Base-by-base conservation (phyloP, 2,329 filamentous ascomycete species). In the Aspergillus floridensis region DNA sequence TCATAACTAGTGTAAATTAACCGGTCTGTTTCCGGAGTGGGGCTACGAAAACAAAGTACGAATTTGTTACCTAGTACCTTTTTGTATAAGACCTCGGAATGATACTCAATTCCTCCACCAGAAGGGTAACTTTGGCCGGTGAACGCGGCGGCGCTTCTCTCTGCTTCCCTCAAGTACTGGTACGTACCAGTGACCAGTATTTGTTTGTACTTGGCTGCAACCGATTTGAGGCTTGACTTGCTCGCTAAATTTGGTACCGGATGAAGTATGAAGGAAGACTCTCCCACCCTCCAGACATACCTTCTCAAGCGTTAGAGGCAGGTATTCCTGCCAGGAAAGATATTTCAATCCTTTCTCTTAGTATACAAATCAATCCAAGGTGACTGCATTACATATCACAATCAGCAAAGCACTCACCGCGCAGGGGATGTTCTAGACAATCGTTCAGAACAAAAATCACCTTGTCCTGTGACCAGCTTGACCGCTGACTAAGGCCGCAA, bases 11-110 rank as follows among this genome's bases (percentile, higher is more conserved):
- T 16, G 66, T 68, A 66, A 59, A 41, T 57, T 64, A 72, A 73
- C 70, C 65, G 61, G 66, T 65, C 66, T 68, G 68, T 71, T 72
- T 70, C 65, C 67, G 66, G 63, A 64, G 64, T 61, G 52, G 63
- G 61, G 64, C 64, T 50, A 50, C 47, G 65, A 61, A 56, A 61
- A 64, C 60, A 66, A 67, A 67, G 65, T 67, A 67, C 65, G 59
- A 64, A 63, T 49, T 54, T 60, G 58, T 35, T 53, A 53, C 22
- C 22, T 22, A 22, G 22, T 22, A 22, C 32, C 41, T 24, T 24
- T 29, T 5, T 14, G 16, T 49, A 12, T 53, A 24, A 44, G 26
- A 29, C 26, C 26, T 29, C 26, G 26, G 22, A 47, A 47, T 47
- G 21, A 50, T 53, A 52, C 46, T 41, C 47, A 14, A 26, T n/a